Evolutionary conservation across 2,329 filamentous ascomycete genomes (phyloP).

Genomic region (Colletotrichum musae): DNA sequence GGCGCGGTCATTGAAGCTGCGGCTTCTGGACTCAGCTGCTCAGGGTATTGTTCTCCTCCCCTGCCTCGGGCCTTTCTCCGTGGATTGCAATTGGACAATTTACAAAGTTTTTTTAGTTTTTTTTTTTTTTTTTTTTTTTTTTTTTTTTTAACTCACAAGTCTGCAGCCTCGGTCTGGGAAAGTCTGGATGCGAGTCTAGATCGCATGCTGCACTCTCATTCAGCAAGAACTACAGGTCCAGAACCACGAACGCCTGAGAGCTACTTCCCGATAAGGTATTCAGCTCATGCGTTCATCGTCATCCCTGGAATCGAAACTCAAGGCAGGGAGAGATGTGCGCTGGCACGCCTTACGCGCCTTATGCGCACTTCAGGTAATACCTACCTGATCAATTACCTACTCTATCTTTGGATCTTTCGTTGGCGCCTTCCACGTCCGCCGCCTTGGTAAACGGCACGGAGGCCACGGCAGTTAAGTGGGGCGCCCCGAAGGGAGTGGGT

Average conservation of each 20-base stretch:
- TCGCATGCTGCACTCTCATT: background rate
- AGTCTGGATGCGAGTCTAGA: conserved; percentile 8
- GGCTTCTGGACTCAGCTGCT: too few relatives aligned
- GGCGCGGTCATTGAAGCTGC: conserved; percentile 2
- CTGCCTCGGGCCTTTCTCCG: too few relatives aligned
- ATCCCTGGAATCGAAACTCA: background rate
- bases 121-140: too few relatives aligned
- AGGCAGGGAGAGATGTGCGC: conserved; percentile 10
- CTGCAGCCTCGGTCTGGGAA: background rate
- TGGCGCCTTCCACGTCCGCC: conserved; percentile 1
- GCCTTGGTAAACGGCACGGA: conserved; percentile 23
- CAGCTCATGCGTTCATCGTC: background rate
- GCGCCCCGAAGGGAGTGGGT: background rate
- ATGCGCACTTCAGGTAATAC: background rate
- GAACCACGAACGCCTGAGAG: background rate
- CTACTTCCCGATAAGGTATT: conserved; percentile 4
- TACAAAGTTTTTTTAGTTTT: too few relatives aligned
- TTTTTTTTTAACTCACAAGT: too few relatives aligned
- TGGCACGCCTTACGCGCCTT: background rate
- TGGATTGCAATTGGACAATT: too few relatives aligned
- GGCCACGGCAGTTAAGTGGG: conserved; percentile 1
- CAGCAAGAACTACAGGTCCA: background rate
- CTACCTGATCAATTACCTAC: background rate
- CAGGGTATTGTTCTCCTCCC: too few relatives aligned
- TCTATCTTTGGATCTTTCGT: background rate